phyloP scores from a whole-genome alignment of 768 basidiomycete genomes.

The Pulveroboletus sp. region DNA sequence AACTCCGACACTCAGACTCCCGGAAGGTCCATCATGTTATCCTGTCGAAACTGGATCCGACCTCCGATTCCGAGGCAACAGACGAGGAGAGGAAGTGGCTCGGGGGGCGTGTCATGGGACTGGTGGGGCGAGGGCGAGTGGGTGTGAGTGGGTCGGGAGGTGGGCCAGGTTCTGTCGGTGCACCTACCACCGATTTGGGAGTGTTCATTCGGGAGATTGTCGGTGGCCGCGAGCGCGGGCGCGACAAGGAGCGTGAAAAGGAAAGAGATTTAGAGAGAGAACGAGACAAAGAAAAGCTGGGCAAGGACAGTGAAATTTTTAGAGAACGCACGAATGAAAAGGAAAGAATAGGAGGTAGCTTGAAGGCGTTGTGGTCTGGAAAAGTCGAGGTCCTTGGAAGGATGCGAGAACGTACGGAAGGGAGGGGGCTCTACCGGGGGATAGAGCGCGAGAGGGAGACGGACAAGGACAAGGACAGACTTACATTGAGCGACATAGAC shows the following conservation, averaged over 20 bases:
- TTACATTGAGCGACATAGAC: conserved; percentile 29
- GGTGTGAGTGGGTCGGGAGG: conserved; percentile 30
- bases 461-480: conserved; percentile 25
- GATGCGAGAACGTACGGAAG: conserved; percentile 29
- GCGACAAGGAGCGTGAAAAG: conserved; percentile 30
- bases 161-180: conserved; percentile 40
- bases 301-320: conserved; percentile 32
- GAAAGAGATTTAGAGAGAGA: conserved; percentile 32
- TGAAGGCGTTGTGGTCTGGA: conserved; percentile 33
- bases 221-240: conserved; percentile 28
- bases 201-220: conserved; percentile 45
- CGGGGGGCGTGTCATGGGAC: conserved; percentile 33
- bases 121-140: conserved; percentile 35
- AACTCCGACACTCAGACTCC: conserved; percentile 39
- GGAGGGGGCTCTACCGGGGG: conserved; percentile 9
- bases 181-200: conserved; percentile 48
- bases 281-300: conserved; percentile 34
- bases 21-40: conserved; percentile 61
- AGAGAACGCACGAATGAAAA: conserved; percentile 32
- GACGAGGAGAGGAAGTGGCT: conserved; percentile 30
- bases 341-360: conserved; percentile 30
- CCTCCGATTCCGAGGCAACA: conserved; percentile 29
- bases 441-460: conserved; percentile 26
- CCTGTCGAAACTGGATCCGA: conserved; percentile 50
- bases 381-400: conserved; percentile 24